phyloP scores from a whole-genome alignment of 805 yeast species.

The Schwanniomyces sp. region DNA sequence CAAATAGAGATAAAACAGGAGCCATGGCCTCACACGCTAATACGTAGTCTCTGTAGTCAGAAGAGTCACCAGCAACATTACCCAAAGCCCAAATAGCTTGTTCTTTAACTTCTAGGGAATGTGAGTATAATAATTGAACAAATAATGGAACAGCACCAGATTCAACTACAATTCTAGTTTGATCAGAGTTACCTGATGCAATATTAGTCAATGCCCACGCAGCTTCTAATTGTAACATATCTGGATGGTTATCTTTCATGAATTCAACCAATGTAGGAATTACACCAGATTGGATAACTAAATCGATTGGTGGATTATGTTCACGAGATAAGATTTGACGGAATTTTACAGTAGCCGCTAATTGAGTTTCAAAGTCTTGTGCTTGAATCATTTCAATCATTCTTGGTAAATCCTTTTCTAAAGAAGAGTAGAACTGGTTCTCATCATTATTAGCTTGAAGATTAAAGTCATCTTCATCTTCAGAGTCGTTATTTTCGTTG shows the following conservation, averaged over 20 bases:
- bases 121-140: slow-evolving; percentile 76
- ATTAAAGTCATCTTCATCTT: slow-evolving; percentile 38
- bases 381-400: slow-evolving; percentile 83
- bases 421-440: slow-evolving; percentile 37
- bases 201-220: slow-evolving; percentile 99
- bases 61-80: slow-evolving; percentile 97
- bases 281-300: slow-evolving; percentile 90
- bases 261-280: slow-evolving; percentile 88
- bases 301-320: slow-evolving; percentile 92
- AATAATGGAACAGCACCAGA: slow-evolving; percentile 93
- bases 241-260: slow-evolving; percentile 71
- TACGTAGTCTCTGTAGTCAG: slow-evolving; percentile 86
- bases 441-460: slow-evolving; percentile 52
- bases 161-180: slow-evolving; percentile 87
- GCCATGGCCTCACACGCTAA: slow-evolving; percentile 83
- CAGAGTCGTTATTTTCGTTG: slow-evolving; percentile 39
- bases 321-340: slow-evolving; percentile 93
- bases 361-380: slow-evolving; percentile 72
- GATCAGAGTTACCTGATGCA: slow-evolving; percentile 90
- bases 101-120: slow-evolving; percentile 89
- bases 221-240: slow-evolving; percentile 91
- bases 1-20: slow-evolving; percentile 78
- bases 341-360: slow-evolving; percentile 88
- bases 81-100: slow-evolving; percentile 99
- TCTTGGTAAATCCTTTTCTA: slow-evolving; percentile 68